Evolutionary conservation across 495 filamentous ascomycete species (phyloP).

Genomic region (Staphylotrichum longicolle): DNA sequence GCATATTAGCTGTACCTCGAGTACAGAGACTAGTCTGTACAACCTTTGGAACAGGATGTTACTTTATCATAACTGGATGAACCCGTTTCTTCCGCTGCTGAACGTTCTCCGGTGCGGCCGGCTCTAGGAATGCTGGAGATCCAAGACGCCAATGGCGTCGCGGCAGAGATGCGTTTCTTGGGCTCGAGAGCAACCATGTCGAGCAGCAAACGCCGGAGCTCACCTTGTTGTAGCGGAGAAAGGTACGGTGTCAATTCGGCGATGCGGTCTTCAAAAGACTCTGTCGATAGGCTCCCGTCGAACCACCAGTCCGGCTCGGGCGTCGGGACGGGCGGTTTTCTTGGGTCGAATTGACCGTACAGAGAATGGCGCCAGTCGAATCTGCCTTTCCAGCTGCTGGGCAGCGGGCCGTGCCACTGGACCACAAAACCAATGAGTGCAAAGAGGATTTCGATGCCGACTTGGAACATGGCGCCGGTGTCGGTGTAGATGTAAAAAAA

Average conservation of each 20-base stretch:
- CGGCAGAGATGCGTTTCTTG: conserved; percentile 1
- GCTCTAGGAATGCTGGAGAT: not conserved
- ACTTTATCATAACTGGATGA: no score
- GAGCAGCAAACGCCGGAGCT: conserved; percentile 1
- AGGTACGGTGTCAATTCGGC: conserved; percentile 4
- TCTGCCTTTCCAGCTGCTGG: conserved; percentile 6
- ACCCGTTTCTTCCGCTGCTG: no score
- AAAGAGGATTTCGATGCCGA: conserved; percentile 1
- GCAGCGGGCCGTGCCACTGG: conserved; percentile 3
- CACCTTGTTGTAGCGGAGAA: not conserved
- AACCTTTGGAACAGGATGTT: no score
- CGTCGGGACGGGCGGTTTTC: not conserved
- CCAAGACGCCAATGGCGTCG: conserved; percentile 5
- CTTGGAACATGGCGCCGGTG: conserved; percentile 6
- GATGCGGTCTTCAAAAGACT: not conserved
- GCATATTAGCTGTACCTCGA: no score
- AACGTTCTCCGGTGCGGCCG: no score
- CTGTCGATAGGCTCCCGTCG: not conserved
- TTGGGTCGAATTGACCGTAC: not conserved
- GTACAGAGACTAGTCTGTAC: no score
- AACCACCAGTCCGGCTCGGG: conserved; percentile 14
- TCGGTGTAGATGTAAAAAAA: not conserved
- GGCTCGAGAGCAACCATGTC: conserved; percentile 13
- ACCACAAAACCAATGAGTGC: conserved; percentile 1
- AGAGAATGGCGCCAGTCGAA: conserved; percentile 2